Conservation (phyloP, 75 land plant species). For the Pseudotsuga menziesii region DNA sequence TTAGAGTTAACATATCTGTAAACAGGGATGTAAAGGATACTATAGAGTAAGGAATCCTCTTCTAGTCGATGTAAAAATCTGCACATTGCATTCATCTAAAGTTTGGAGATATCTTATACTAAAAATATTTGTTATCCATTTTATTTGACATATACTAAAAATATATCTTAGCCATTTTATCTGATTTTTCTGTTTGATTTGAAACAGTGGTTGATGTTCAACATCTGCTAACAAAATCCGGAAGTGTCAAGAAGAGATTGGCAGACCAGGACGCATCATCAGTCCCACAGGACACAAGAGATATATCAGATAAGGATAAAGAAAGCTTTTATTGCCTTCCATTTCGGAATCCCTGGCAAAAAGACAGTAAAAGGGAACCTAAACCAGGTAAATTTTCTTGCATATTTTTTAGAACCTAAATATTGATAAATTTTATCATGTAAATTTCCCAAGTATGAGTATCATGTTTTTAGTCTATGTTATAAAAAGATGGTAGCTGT, state of each 20-base stretch:
- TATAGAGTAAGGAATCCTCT: background rate
- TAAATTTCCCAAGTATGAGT: background rate
- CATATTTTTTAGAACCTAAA: background rate
- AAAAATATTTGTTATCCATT: background rate
- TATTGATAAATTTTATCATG: background rate
- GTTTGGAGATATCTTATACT: background rate
- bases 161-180: background rate
- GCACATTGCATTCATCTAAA: background rate
- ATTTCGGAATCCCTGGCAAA: background rate
- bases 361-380: background rate
- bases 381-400: background rate
- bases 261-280: background rate
- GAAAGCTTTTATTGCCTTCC: conserved; percentile 1
- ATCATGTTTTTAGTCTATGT: background rate
- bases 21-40: background rate
- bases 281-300: background rate
- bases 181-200: background rate
- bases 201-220: conserved; percentile 1
- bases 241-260: background rate
- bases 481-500: background rate
- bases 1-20: too few relatives aligned
- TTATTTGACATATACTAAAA: background rate
- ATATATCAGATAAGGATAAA: background rate
- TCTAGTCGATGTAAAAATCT: background rate
- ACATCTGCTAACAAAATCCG: background rate